phyloP scores from a whole-genome alignment of 2,329 filamentous ascomycete genomes.

The Ilyonectria destructans region DNA sequence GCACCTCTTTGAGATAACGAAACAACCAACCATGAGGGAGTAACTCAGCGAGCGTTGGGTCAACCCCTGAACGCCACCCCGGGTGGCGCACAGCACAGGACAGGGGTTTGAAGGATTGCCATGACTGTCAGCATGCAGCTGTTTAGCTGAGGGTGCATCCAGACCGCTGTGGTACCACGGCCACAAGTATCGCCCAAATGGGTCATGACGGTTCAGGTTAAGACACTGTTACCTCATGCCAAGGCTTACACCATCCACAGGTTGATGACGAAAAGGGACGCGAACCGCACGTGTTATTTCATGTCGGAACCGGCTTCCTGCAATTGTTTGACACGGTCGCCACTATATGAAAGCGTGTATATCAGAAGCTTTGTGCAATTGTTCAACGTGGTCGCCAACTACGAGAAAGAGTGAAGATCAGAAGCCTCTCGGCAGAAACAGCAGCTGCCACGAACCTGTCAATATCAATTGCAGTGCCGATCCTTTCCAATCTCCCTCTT shows the following conservation, averaged over 20 bases:
- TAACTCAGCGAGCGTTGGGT: not conserved
- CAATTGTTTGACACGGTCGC: not conserved
- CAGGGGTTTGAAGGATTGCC: too few relatives aligned
- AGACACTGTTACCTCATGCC: too few relatives aligned
- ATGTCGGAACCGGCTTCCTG: not conserved
- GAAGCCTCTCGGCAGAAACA: not conserved
- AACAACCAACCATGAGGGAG: constrained; percentile 18
- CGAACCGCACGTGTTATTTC: not conserved
- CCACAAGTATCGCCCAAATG: too few relatives aligned
- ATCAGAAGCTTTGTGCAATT: not conserved
- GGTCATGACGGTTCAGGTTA: too few relatives aligned
- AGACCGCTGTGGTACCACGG: too few relatives aligned
- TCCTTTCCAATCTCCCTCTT: not conserved
- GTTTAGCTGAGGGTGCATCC: too few relatives aligned
- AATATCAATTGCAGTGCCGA: not conserved
- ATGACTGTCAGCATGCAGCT: too few relatives aligned
- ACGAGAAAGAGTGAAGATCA: not conserved
- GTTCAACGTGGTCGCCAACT: not conserved
- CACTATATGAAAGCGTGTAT: too few relatives aligned
- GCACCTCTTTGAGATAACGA: constrained; percentile 10
- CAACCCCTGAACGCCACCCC: not conserved
- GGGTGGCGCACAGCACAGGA: not conserved
- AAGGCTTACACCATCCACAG: too few relatives aligned
- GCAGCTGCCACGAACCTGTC: not conserved
- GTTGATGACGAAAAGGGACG: too few relatives aligned